phyloP scores from a whole-genome alignment of 768 basidiomycete genomes.

The Solioccasus polychromus region DNA sequence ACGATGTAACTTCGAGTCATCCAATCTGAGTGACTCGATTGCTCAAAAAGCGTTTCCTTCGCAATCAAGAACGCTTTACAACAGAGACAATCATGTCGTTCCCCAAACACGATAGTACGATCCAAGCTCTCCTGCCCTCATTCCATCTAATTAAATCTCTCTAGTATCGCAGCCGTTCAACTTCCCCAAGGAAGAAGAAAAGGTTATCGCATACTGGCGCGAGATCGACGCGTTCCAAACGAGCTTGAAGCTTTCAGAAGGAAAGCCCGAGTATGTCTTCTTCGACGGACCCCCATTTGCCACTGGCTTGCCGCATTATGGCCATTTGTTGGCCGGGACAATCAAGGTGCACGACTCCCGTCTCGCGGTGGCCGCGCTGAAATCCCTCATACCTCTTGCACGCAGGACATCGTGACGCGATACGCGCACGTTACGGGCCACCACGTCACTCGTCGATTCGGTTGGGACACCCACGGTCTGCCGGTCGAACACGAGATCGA shows the following conservation, averaged over 20 bases:
- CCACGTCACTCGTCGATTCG: constrained; percentile 91
- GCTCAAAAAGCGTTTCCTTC: not conserved
- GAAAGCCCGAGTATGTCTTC: constrained; percentile 87
- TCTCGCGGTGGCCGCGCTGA: constrained; percentile 2
- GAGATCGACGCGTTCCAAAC: constrained; percentile 98
- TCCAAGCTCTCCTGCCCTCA: not conserved
- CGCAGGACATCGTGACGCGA: constrained; percentile 93
- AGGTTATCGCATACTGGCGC: constrained; percentile 87
- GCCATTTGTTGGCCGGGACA: constrained; percentile 88
- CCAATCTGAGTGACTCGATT: no score
- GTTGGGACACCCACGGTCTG: constrained; percentile 98
- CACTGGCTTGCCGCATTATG: constrained; percentile 95
- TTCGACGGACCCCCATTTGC: constrained; percentile 98
- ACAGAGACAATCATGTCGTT: constrained; percentile 50
- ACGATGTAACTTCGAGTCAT: no score
- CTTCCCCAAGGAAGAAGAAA: constrained; percentile 87
- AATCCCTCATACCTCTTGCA: not conserved
- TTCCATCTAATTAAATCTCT: constrained; percentile 9
- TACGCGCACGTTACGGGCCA: constrained; percentile 92
- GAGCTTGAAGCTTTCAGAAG: constrained; percentile 87
- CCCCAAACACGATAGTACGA: constrained; percentile 69
- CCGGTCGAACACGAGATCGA: constrained; percentile 99
- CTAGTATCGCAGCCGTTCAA: constrained; percentile 74
- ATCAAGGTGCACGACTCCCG: constrained; percentile 71
- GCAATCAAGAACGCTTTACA: not conserved